Evolutionary conservation across 768 basidiomycete species (phyloP), one percentile per base, ranked within the genome.

Genomic region (Aureoboletus auriporus): DNA sequence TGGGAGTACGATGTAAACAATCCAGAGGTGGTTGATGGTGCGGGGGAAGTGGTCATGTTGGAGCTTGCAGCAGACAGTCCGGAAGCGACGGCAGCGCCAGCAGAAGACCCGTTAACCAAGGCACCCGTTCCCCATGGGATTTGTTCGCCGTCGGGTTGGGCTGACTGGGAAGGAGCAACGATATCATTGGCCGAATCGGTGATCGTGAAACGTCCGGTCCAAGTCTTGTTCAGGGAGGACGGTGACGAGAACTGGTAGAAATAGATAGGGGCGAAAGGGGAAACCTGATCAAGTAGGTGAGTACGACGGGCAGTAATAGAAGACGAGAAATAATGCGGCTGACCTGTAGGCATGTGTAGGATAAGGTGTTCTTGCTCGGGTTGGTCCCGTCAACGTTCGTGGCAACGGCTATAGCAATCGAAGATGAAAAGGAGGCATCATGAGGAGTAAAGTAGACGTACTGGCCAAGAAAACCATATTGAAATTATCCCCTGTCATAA

Each of bases 161-260:
- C 77, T 10, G 69, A 31, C 47, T 86, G 72, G 14, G 76, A 47
- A 0, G 88, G 74, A 5, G 79, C 57, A 3, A 72, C 72, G 44
- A 74, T 69, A 8, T 66, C 53, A 11, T 79, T 80, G 23, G 63
- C 55, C 4, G 74, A 39, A 30, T 74, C 76, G 4, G 83, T 79
- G 59, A 92, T 88, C 31, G 83, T 71, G 73, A 89, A 91, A 20
- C 89, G 84, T 13, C 79, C 81, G 2, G 87, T 86, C 89, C 89
- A 92, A 20, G 58, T 54, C 60, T 70, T 73, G 42, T 59, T 60
- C 33, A 66, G 1, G 1, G 78, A 60, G 6, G 52, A 58, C 0
- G 75, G 68, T 1, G 78, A 66, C 13, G 77, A 71, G 72, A 86
- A 90, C 58, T 89, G 86, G 66, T 88, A 88, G 72, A 90, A 91